Evolutionary conservation across 345 rosid species (phyloP), one percentile per base, ranked within the genome.

Genomic region (Angophora floribunda): DNA sequence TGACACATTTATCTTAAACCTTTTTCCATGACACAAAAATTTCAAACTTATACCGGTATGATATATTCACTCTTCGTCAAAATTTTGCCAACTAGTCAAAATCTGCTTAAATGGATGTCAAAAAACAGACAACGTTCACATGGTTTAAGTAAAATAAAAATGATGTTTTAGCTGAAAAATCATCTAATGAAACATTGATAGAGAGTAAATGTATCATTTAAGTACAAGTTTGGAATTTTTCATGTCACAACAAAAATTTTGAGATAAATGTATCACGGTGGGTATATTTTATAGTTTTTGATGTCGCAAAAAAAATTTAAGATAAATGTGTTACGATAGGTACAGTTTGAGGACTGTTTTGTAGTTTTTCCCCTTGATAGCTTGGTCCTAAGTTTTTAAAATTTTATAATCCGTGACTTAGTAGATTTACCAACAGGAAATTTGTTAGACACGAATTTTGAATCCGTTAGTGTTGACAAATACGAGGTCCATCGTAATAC

Each of bases 191-290:
- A 36, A 36, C 41, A 36, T 36, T 36, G 41, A 36, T 4, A 36
- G 41, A n/a, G 22, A 28, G 61, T 55, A 1, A 55, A 55, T 55
- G 28, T 55, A 28, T 1, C 28, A 55, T 0, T 0, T 55, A 22
- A 22, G 28, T 21, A 55, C 12, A 55, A 55, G 61, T 22, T 55
- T 55, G 22, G 1, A 26, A 8, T 55, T 51, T 51, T 51, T 50
- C n/a, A 36, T 36, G 41, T 36, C 41, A 36, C 41, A 36, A 36
- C 3, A 50, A 51, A 51, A 51, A 17, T 7, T 17, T 7, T 53
- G 22, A 5, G 9, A 55, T 55, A 22, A 55, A 55, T 55, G 4
- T 55, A 26, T 22, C 26, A 55, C 0, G 0, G 0, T 11, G 0
- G 22, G 11, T 55, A 55, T 55, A 22, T 26, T 55, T 55, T 55